These are phyloP conservation scores for Phanerodontia chrysosporium DNA, from an alignment of 768 basidiomycete genomes.

Conservation along the genomic window DNA sequence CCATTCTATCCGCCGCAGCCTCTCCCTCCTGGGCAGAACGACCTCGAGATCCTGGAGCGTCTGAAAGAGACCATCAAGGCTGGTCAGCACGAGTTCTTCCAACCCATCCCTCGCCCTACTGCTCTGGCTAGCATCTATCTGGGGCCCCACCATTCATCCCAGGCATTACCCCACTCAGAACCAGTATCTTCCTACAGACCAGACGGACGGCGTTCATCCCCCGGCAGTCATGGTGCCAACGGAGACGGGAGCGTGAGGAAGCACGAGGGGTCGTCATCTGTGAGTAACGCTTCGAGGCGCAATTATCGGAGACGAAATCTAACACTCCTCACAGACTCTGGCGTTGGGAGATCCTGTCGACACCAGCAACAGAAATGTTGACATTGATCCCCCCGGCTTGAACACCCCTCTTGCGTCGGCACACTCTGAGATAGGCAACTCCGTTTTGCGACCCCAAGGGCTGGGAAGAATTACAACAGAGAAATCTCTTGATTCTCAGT, in stretches of 20 bases:
- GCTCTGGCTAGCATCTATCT: constrained; percentile 62
- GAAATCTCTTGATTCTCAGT: constrained; percentile 14
- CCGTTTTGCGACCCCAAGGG: constrained; percentile 3
- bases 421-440: neutral
- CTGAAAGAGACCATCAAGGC: constrained; percentile 70
- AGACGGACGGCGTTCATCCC: neutral
- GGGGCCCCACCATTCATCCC: constrained; percentile 39
- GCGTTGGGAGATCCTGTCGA: neutral
- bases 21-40: constrained; percentile 52
- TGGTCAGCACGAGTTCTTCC: constrained; percentile 69
- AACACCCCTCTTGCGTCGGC: constrained; percentile 1
- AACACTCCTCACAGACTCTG: neutral
- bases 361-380: constrained; percentile 1
- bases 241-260: neutral
- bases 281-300: neutral
- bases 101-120: constrained; percentile 60
- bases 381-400: constrained; percentile 15
- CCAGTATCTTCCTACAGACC: constrained; percentile 22
- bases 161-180: constrained; percentile 33
- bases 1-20: constrained; percentile 11
- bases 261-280: neutral
- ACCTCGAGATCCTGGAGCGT: constrained; percentile 71
- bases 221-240: neutral
- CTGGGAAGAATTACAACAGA: constrained; percentile 10
- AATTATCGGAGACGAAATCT: neutral